phyloP scores from a whole-genome alignment of 1,284 basidiomycete species.

The Pseudozyma hubeiensis region DNA sequence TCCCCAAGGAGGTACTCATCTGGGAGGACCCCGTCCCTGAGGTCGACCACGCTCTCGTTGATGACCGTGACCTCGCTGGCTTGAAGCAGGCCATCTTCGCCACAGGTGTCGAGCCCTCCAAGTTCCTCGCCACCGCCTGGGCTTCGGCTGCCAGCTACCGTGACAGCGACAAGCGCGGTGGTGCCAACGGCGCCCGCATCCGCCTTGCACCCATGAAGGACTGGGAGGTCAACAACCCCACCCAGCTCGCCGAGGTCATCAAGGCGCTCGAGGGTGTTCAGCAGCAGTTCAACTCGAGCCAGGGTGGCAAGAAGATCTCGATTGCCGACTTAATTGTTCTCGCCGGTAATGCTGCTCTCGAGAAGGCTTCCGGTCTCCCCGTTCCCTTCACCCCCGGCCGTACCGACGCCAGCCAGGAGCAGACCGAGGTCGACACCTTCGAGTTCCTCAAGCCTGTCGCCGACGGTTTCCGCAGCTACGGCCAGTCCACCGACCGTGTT shows the following conservation, averaged over 20 bases:
- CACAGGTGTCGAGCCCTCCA: constrained; percentile 39
- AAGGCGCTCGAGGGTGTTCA: constrained; percentile 42
- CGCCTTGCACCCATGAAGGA: constrained; percentile 48
- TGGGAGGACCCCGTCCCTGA: constrained; percentile 43
- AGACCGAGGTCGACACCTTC: constrained; percentile 41
- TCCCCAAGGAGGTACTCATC: constrained; percentile 41
- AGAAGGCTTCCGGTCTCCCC: constrained; percentile 42
- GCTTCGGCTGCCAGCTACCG: constrained; percentile 41
- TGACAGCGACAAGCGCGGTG: constrained; percentile 43
- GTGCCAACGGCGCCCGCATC: constrained; percentile 44
- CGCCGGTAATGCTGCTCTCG: constrained; percentile 44
- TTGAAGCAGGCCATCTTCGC: constrained; percentile 43
- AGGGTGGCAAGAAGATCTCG: constrained; percentile 45
- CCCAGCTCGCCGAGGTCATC: constrained; percentile 36
- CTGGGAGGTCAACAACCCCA: constrained; percentile 46
- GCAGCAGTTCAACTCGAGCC: constrained; percentile 46
- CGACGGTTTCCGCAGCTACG: constrained; percentile 46
- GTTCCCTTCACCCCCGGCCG: constrained; percentile 47
- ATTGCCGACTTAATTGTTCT: constrained; percentile 44
- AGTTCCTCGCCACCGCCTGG: constrained; percentile 42
- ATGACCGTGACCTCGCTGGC: constrained; percentile 40
- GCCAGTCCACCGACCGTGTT: constrained; percentile 36
- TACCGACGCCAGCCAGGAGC: constrained; percentile 35
- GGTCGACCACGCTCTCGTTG: constrained; percentile 34
- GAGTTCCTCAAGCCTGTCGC: constrained; percentile 37